Percentiles rank a stretch among this genome's conserved stretches.
Evolutionary conservation across 345 rosid genomes (phyloP).

Genomic region (Chamaenerion angustifolium): DNA sequence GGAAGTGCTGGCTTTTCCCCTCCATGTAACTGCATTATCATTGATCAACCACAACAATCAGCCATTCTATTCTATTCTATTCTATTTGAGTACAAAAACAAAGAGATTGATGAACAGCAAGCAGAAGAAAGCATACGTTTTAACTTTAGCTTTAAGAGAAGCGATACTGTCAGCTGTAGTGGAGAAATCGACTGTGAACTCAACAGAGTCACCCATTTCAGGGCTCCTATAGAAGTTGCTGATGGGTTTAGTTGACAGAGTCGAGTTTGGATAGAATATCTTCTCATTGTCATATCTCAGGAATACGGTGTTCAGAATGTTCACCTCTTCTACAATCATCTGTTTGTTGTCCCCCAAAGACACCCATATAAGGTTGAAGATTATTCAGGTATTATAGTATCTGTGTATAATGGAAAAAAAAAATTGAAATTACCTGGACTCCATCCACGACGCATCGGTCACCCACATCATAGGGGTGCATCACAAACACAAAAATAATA

Average conservation of each 20-base stretch:
- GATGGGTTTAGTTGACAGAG: slow-evolving; percentile 40
- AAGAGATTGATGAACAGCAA: neutral
- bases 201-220: slow-evolving; percentile 52
- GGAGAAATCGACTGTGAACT: slow-evolving; percentile 36
- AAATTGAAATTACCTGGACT: slow-evolving; percentile 37
- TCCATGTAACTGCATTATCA: slow-evolving; percentile 30
- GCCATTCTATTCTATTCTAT: too few species aligned
- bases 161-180: slow-evolving; percentile 43
- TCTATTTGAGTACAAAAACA: neutral
- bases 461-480: slow-evolving; percentile 62
- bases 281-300: slow-evolving; percentile 55
- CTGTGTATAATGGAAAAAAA: too few species aligned
- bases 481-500: slow-evolving; percentile 36
- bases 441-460: slow-evolving; percentile 65
- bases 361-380: too few species aligned
- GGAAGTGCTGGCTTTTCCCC: slow-evolving; percentile 49
- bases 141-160: slow-evolving; percentile 30
- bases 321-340: slow-evolving; percentile 69
- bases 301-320: slow-evolving; percentile 47
- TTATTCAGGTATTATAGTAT: too few species aligned
- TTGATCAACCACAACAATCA: too few species aligned
- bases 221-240: slow-evolving; percentile 64
- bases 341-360: slow-evolving; percentile 9
- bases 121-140: slow-evolving; percentile 23
- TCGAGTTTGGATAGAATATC: slow-evolving; percentile 64